These are phyloP conservation scores for Oryza officinalis DNA, from an alignment of 176 grass and related monocot species.

Conservation along the genomic window DNA sequence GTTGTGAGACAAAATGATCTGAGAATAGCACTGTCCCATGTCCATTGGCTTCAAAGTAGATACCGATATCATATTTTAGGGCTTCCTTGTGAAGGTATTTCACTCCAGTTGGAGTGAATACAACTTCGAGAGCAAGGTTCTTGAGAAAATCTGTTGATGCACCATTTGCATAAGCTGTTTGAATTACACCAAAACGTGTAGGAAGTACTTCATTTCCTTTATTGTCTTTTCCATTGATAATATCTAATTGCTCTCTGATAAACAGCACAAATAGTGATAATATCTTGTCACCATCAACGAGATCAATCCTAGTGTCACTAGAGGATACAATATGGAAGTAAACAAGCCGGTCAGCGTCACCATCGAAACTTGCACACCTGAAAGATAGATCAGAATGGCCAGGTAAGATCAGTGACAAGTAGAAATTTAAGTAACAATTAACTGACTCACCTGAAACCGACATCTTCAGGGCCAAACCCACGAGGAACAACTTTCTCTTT, in stretches of 20 bases:
- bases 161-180: constrained; percentile 97
- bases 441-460: constrained; percentile 55
- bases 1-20: constrained; percentile 50
- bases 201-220: constrained; percentile 42
- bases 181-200: constrained; percentile 71
- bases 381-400: constrained; percentile 40
- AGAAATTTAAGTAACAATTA: background rate
- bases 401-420: constrained; percentile 14
- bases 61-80: constrained; percentile 79
- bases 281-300: constrained; percentile 94
- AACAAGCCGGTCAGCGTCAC: constrained; percentile 86
- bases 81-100: constrained; percentile 96
- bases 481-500: constrained; percentile 79
- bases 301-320: constrained; percentile 64
- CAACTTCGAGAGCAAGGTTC: constrained; percentile 73
- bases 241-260: constrained; percentile 77
- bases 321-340: constrained; percentile 65
- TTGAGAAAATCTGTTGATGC: constrained; percentile 77
- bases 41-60: constrained; percentile 98
- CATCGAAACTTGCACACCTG: constrained; percentile 95
- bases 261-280: constrained; percentile 85
- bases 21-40: constrained; percentile 86
- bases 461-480: constrained; percentile 63
- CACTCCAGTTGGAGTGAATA: constrained; percentile 81
- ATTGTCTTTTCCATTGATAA: constrained; percentile 48